Evolutionary conservation across 208 protist species (phyloP).

Genomic region (Trichomonas vaginalis): DNA sequence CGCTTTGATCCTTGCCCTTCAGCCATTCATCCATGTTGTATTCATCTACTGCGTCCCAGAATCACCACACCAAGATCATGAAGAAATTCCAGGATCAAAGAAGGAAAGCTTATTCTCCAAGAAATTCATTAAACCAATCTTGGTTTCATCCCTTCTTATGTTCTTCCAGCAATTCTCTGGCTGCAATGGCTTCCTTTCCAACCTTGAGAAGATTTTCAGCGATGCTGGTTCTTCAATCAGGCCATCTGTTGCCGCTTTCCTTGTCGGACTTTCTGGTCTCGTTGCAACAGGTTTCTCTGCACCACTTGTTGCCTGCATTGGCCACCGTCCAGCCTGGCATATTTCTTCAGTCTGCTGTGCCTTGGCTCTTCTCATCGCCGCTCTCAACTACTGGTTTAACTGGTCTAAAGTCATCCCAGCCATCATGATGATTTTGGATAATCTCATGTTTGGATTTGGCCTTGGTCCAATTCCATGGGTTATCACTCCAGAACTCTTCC

Average conservation of each 20-base stretch:
- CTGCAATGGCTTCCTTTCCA: background rate
- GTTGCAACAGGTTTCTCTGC: background rate
- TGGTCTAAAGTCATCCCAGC: background rate
- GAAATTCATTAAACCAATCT: background rate
- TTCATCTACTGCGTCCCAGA: background rate
- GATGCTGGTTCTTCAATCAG: background rate
- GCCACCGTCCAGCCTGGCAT: background rate
- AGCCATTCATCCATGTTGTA: background rate
- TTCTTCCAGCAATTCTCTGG: constrained; percentile 12
- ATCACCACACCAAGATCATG: background rate
- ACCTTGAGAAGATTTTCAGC: background rate
- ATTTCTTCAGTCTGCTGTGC: background rate
- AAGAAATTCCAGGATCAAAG: background rate
- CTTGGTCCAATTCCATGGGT: constrained; percentile 4
- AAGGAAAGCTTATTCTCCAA: background rate
- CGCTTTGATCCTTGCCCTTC: background rate
- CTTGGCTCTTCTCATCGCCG: background rate
- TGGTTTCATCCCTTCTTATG: background rate
- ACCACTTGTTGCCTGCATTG: background rate
- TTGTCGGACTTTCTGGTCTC: background rate
- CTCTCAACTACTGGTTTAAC: background rate
- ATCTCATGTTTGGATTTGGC: background rate
- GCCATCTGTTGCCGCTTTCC: background rate
- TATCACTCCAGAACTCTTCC: background rate
- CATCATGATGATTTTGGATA: background rate